These are phyloP conservation scores for Corrigiola litoralis DNA, from an alignment of 179 eudicot genomes.

Conservation along the genomic window DNA sequence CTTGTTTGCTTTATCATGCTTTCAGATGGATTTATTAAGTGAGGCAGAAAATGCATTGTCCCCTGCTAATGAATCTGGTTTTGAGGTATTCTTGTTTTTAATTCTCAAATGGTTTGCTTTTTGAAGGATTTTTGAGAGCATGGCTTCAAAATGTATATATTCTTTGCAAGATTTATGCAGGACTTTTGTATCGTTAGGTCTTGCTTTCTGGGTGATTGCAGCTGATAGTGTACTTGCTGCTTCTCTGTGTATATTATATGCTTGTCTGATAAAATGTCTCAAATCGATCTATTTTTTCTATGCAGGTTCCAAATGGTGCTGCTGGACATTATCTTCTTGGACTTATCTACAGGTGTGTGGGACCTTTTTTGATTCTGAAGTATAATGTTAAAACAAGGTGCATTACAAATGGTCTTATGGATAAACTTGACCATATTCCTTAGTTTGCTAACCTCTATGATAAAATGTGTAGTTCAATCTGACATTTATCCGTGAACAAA, in stretches of 20 bases:
- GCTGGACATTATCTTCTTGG: slow-evolving; percentile 99
- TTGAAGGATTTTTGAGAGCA: not conserved
- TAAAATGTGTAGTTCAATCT: not conserved
- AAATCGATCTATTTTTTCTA: slow-evolving; percentile 3
- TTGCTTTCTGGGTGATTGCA: not conserved
- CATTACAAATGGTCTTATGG: not conserved
- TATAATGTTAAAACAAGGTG: not conserved
- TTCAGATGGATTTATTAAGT: slow-evolving; percentile 83
- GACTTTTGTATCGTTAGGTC: not conserved
- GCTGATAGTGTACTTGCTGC: not conserved
- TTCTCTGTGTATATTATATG: not conserved
- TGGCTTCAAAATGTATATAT: not conserved
- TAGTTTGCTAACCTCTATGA: not conserved
- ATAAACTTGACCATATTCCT: not conserved
- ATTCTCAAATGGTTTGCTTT: slow-evolving; percentile 1
- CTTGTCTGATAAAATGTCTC: not conserved
- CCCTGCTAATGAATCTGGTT: slow-evolving; percentile 67
- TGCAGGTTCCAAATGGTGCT: slow-evolving; percentile 96
- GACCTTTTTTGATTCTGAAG: not conserved
- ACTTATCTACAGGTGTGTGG: slow-evolving; percentile 72
- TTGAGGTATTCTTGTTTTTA: slow-evolving; percentile 52
- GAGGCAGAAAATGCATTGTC: slow-evolving; percentile 89
- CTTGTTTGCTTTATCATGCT: slow-evolving; percentile 95
- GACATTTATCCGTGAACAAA: not conserved
- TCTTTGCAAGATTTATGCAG: not conserved